Evolutionary conservation across 352 stramenopile genomes (phyloP).

Genomic region (Phytophthora ramorum): DNA sequence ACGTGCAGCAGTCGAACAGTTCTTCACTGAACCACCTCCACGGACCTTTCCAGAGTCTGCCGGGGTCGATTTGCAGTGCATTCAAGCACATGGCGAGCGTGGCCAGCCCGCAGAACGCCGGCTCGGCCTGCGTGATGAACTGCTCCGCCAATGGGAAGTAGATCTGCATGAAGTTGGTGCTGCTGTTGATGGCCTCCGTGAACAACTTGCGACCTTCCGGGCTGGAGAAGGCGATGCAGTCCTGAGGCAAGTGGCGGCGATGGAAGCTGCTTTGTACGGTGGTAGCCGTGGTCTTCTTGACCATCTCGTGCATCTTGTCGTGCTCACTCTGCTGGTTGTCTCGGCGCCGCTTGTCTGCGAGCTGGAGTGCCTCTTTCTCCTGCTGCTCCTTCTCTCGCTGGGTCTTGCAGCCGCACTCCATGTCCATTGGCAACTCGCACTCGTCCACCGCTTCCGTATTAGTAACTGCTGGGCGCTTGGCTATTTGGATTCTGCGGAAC

Average conservation of each 20-base stretch:
- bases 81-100: conserved; percentile 88
- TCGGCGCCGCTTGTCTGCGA: conserved; percentile 15
- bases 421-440: neutral
- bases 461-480: neutral
- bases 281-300: neutral
- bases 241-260: conserved; percentile 76
- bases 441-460: conserved; percentile 1
- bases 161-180: conserved; percentile 82
- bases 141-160: conserved; percentile 94
- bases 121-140: conserved; percentile 92
- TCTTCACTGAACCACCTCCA: conserved; percentile 90
- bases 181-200: conserved; percentile 62
- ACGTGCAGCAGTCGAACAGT: conserved; percentile 83
- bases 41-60: conserved; percentile 76
- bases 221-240: conserved; percentile 88
- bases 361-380: conserved; percentile 3
- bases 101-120: conserved; percentile 90
- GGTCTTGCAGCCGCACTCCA: conserved; percentile 2
- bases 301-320: conserved; percentile 16
- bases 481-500: conserved; percentile 4
- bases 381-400: neutral
- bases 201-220: conserved; percentile 86
- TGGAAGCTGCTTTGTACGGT: conserved; percentile 77
- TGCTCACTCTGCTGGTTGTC: conserved; percentile 11
- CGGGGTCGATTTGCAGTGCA: conserved; percentile 77